These are phyloP conservation scores for Quercus tomentella DNA, from an alignment of 331 rosid genomes.

Conservation along the genomic window DNA sequence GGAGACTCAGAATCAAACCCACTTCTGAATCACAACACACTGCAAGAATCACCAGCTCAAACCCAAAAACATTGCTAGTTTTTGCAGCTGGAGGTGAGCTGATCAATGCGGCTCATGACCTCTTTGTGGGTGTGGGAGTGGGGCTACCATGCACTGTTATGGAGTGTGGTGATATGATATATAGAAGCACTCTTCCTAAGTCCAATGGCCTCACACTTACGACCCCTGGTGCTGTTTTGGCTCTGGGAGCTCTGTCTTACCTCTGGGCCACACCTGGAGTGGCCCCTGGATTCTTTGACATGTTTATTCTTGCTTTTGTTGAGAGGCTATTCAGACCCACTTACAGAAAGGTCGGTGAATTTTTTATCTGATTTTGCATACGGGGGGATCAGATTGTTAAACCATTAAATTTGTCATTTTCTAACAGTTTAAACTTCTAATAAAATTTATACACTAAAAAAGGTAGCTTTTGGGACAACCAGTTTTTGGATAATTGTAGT, in stretches of 20 bases:
- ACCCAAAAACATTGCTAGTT: conserved; percentile 23
- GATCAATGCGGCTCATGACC: conserved; percentile 47
- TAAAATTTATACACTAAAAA: no score
- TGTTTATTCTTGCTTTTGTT: conserved; percentile 93
- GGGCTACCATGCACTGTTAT: conserved; percentile 91
- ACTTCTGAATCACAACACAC: background rate
- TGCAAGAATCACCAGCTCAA: conserved; percentile 26
- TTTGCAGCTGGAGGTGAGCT: conserved; percentile 52
- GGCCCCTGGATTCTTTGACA: conserved; percentile 96
- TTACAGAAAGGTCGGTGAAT: conserved; percentile 55
- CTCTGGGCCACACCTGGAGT: conserved; percentile 98
- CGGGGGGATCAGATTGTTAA: background rate
- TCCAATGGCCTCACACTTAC: conserved; percentile 69
- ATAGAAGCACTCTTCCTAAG: conserved; percentile 90
- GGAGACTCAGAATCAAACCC: conserved; percentile 38
- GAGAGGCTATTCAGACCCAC: conserved; percentile 81
- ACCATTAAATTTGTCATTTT: no score
- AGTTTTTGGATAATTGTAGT: background rate
- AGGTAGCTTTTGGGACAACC: background rate
- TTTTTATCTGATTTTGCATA: background rate
- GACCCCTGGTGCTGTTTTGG: conserved; percentile 64
- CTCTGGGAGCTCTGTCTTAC: conserved; percentile 74
- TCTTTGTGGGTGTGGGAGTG: conserved; percentile 82
- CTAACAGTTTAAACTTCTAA: no score
- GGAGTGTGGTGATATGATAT: conserved; percentile 95